Conservation (phyloP, 305 asterid genomes). For the Fraxinus sp. region DNA sequence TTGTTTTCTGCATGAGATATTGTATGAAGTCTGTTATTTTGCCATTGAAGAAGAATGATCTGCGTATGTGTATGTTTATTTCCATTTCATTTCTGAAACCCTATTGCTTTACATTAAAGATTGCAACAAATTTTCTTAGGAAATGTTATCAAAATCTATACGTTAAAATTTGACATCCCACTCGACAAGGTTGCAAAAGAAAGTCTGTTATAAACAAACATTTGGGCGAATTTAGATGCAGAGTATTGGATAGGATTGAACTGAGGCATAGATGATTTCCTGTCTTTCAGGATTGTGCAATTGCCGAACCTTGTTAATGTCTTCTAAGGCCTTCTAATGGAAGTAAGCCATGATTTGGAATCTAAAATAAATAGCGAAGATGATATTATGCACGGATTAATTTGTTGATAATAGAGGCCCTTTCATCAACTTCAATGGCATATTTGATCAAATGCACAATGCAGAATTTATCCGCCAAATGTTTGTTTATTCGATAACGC, state of each 20-base stretch:
- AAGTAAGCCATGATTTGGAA: not conserved
- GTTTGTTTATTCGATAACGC: not conserved
- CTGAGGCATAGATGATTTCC: not conserved
- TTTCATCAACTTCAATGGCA: not conserved
- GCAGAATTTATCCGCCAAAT: not conserved
- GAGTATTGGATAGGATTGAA: not conserved
- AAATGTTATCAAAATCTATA: not conserved
- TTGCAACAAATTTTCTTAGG: not conserved
- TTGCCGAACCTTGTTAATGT: not conserved
- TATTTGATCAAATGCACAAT: not conserved
- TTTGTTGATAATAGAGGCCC: not conserved
- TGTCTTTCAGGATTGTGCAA: not conserved
- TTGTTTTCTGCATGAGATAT: not conserved
- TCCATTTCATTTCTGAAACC: not conserved
- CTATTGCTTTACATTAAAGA: not conserved
- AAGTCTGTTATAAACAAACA: not conserved
- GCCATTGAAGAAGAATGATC: not conserved
- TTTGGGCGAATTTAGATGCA: not conserved
- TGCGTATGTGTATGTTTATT: not conserved
- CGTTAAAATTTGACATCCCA: not conserved
- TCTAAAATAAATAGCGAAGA: not conserved
- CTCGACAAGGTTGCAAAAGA: not conserved
- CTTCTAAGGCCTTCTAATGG: not conserved
- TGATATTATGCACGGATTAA: not conserved
- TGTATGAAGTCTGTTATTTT: not conserved